Conservation (phyloP, 345 rosid species). For the Arabis hirsuta region DNA sequence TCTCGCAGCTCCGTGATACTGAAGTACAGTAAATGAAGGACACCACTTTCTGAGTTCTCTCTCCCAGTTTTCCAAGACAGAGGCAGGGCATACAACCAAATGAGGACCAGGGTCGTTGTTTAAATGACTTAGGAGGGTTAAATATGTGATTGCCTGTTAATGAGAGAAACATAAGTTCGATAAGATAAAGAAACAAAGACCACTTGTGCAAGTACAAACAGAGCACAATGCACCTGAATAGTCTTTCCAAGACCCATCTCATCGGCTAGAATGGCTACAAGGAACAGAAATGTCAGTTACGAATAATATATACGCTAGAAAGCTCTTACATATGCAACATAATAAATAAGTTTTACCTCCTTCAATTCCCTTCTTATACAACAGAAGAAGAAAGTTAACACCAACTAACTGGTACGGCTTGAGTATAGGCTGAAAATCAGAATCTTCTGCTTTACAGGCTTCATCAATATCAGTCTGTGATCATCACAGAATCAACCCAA, state of each 20-base stretch:
- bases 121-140: slow-evolving; percentile 73
- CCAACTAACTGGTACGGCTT: slow-evolving; percentile 96
- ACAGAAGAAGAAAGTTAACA: slow-evolving; percentile 93
- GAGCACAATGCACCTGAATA: slow-evolving; percentile 68
- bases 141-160: slow-evolving; percentile 85
- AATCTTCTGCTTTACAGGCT: slow-evolving; percentile 74
- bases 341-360: slow-evolving; percentile 95
- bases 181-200: slow-evolving; percentile 14
- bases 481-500: slow-evolving; percentile 26
- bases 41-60: slow-evolving; percentile 97
- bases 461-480: slow-evolving; percentile 78
- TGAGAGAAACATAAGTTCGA: slow-evolving; percentile 34
- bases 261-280: slow-evolving; percentile 94
- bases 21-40: slow-evolving; percentile 91
- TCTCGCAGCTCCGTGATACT: slow-evolving; percentile 80
- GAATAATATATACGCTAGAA: slow-evolving; percentile 21
- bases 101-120: slow-evolving; percentile 94
- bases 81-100: slow-evolving; percentile 96
- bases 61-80: slow-evolving; percentile 98
- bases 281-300: slow-evolving; percentile 38
- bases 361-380: slow-evolving; percentile 79
- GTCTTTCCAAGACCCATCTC: slow-evolving; percentile 99
- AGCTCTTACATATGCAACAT: slow-evolving; percentile 12
- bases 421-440: slow-evolving; percentile 83
- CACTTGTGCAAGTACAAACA: slow-evolving; percentile 10